Evolutionary conservation across 331 rosid species (phyloP).

Genomic region (Erythrophleum ivorense): DNA sequence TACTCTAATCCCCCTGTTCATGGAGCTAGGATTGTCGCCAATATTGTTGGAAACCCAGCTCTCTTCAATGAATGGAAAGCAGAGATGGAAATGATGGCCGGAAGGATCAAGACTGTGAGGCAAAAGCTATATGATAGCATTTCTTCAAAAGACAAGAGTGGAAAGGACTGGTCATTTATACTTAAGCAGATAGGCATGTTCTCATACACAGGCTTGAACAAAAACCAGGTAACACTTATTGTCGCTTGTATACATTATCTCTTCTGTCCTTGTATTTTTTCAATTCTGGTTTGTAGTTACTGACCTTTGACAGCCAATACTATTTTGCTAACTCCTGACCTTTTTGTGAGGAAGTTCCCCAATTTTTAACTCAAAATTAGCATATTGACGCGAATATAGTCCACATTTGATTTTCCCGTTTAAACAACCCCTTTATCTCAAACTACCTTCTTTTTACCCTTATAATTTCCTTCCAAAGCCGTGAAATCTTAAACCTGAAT

Average conservation of each 20-base stretch:
- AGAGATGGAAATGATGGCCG: slow-evolving; percentile 99
- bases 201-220: slow-evolving; percentile 90
- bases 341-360: background rate
- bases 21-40: slow-evolving; percentile 93
- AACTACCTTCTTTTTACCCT: background rate
- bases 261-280: slow-evolving; percentile 6
- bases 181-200: slow-evolving; percentile 98
- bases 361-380: background rate
- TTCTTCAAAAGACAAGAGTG: slow-evolving; percentile 83
- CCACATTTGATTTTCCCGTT: background rate
- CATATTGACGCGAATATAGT: no score
- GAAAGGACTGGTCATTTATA: slow-evolving; percentile 97
- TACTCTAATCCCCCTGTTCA: slow-evolving; percentile 98
- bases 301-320: background rate
- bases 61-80: slow-evolving; percentile 93
- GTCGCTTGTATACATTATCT: slow-evolving; percentile 1
- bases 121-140: slow-evolving; percentile 77
- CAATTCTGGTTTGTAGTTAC: background rate
- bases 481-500: background rate
- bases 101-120: slow-evolving; percentile 91
- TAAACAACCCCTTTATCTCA: background rate
- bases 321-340: background rate
- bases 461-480: background rate
- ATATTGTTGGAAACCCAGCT: slow-evolving; percentile 81
- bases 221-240: slow-evolving; percentile 64